Conservation (phyloP, 345 rosid species). For the Aethionema arabicum region DNA sequence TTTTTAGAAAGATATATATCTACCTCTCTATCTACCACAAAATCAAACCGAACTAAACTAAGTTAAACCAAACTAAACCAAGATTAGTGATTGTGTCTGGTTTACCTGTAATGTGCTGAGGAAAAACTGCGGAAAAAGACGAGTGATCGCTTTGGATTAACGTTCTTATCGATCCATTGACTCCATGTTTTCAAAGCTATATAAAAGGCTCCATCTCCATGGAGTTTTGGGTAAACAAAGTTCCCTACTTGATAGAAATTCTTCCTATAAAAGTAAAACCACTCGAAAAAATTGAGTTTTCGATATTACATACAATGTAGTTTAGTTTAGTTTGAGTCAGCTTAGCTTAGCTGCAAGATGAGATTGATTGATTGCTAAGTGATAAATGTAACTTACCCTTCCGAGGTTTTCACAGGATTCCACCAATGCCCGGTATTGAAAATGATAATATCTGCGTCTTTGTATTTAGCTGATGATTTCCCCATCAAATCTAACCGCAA, state of each 20-base stretch:
- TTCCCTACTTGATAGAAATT: too few relatives aligned
- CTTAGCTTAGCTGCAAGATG: too few relatives aligned
- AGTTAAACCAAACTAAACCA: slow-evolving; percentile 2
- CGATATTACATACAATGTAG: too few relatives aligned
- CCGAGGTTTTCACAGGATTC: slow-evolving; percentile 95
- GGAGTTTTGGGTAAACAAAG: slow-evolving; percentile 66
- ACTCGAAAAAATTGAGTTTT: too few relatives aligned
- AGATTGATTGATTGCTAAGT: too few relatives aligned
- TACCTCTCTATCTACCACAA: too few relatives aligned
- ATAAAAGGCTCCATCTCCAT: slow-evolving; percentile 85
- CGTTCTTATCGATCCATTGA: slow-evolving; percentile 82
- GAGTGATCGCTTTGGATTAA: slow-evolving; percentile 59
- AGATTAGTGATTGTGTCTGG: not conserved
- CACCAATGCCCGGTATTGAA: slow-evolving; percentile 99
- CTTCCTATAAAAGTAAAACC: slow-evolving; percentile 94
- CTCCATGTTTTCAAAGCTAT: slow-evolving; percentile 91
- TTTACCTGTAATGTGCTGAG: slow-evolving; percentile 87
- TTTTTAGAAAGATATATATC: too few relatives aligned
- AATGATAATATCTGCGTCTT: slow-evolving; percentile 66
- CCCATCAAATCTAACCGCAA: slow-evolving; percentile 87
- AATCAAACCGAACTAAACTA: too few relatives aligned
- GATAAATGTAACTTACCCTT: slow-evolving; percentile 52
- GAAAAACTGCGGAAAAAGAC: slow-evolving; percentile 95
- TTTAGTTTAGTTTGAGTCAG: too few relatives aligned
- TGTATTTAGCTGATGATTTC: slow-evolving; percentile 66